Conservation (phyloP, 1,284 basidiomycete genomes). For the Heliocybe sulcata region DNA sequence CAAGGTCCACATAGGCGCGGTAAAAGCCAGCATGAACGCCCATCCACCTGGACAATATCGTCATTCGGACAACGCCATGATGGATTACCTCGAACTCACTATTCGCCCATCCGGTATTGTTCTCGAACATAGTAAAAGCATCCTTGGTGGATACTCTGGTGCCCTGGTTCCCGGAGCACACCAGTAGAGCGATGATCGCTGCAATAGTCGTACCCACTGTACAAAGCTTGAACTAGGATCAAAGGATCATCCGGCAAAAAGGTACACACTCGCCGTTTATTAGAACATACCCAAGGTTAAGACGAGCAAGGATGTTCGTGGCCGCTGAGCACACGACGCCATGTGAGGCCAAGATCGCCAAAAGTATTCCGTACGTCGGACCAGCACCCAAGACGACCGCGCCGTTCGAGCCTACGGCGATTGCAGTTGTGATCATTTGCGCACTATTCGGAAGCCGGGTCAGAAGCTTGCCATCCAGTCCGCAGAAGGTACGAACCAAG, state of each 20-base stretch:
- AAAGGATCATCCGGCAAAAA: constrained; percentile 9
- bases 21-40: constrained; percentile 68
- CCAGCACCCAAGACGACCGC: constrained; percentile 43
- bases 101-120: constrained; percentile 61
- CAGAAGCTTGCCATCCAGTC: background rate
- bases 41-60: constrained; percentile 42
- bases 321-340: constrained; percentile 67
- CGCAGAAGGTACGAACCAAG: constrained; percentile 33
- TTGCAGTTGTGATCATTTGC: constrained; percentile 70
- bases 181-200: constrained; percentile 50
- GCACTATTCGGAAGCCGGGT: constrained; percentile 27
- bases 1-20: constrained; percentile 71
- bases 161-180: constrained; percentile 36
- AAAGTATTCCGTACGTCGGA: constrained; percentile 58
- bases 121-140: constrained; percentile 65
- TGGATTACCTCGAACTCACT: constrained; percentile 31
- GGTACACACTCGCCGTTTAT: constrained; percentile 41
- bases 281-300: constrained; percentile 63
- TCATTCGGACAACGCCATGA: background rate
- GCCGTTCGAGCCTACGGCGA: constrained; percentile 53
- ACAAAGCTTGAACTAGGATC: constrained; percentile 3
- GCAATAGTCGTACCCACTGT: constrained; percentile 53
- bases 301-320: constrained; percentile 54
- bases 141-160: constrained; percentile 56
- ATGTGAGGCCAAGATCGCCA: constrained; percentile 55